Conservation (phyloP, 805 yeast genomes). For the Nakazawaea ambrosiae region DNA sequence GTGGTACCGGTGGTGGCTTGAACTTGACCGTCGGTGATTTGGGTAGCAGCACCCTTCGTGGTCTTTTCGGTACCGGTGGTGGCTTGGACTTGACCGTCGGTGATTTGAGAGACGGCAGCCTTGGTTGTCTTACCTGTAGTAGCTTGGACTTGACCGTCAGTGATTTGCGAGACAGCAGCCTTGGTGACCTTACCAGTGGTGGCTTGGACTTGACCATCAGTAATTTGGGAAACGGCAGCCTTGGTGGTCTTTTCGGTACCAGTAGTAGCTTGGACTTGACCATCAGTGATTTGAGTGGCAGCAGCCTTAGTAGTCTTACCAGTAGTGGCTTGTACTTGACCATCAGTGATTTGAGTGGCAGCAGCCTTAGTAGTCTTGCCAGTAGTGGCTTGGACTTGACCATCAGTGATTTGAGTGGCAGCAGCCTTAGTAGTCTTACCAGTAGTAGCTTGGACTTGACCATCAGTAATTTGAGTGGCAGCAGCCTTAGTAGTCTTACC, state of each 20-base stretch:
- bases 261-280: slow-evolving; percentile 31
- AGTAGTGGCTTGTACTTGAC: slow-evolving; percentile 37
- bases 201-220: slow-evolving; percentile 48
- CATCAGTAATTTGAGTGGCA: slow-evolving; percentile 42
- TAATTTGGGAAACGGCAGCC: slow-evolving; percentile 37
- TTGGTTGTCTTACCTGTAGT: slow-evolving; percentile 20
- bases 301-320: slow-evolving; percentile 25
- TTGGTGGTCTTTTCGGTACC: slow-evolving; percentile 18
- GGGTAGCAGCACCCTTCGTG: slow-evolving; percentile 31
- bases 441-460: slow-evolving; percentile 31
- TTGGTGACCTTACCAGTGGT: slow-evolving; percentile 30
- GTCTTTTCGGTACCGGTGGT: slow-evolving; percentile 20
- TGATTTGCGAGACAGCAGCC: slow-evolving; percentile 37
- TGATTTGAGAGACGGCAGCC: slow-evolving; percentile 27
- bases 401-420: slow-evolving; percentile 43
- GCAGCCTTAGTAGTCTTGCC: slow-evolving; percentile 30
- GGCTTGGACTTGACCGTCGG: slow-evolving; percentile 32
- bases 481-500: slow-evolving; percentile 25
- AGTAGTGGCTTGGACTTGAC: slow-evolving; percentile 45
- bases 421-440: slow-evolving; percentile 20
- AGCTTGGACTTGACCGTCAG: slow-evolving; percentile 44
- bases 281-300: slow-evolving; percentile 42
- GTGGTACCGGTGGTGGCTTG: slow-evolving; percentile 27
- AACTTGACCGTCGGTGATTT: slow-evolving; percentile 33
- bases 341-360: slow-evolving; percentile 38